These are phyloP conservation scores for Pseudoperonospora humuli DNA, from an alignment of 352 stramenopile species.

Conservation along the genomic window DNA sequence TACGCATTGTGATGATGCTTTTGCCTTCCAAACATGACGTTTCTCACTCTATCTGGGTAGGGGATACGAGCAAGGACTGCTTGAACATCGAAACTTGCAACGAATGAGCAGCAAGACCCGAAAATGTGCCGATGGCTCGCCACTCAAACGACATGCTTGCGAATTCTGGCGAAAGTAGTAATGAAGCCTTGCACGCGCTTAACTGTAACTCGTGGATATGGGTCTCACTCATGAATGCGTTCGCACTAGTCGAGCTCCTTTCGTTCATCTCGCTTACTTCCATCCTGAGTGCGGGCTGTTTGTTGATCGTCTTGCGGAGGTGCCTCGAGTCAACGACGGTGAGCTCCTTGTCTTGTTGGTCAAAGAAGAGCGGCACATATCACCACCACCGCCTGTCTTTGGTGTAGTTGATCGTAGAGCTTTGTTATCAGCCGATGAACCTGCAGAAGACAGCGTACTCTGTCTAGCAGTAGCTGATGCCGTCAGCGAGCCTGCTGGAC, in stretches of 20 bases:
- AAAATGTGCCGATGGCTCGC: not conserved
- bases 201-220: constrained; percentile 15
- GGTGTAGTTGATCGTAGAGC: not conserved
- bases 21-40: too few species aligned
- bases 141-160: constrained; percentile 2
- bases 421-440: too few species aligned
- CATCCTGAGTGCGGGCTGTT: constrained; percentile 19
- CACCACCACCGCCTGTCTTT: constrained; percentile 2
- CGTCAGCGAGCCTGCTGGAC: constrained; percentile 11
- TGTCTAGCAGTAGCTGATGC: constrained; percentile 13
- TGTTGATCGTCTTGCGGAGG: constrained; percentile 12
- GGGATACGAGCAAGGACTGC: constrained; percentile 36
- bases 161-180: constrained; percentile 17
- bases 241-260: not conserved
- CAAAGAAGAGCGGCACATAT: constrained; percentile 13
- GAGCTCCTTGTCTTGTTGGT: constrained; percentile 17
- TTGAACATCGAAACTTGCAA: constrained; percentile 18
- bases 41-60: constrained; percentile 13
- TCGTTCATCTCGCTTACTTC: constrained; percentile 15
- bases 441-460: too few species aligned
- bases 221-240: not conserved
- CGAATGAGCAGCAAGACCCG: constrained; percentile 5
- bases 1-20: constrained; percentile 26
- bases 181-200: not conserved
- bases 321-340: constrained; percentile 9